phyloP scores from a whole-genome alignment of 805 yeast species.

The Ogataea saltuana region DNA sequence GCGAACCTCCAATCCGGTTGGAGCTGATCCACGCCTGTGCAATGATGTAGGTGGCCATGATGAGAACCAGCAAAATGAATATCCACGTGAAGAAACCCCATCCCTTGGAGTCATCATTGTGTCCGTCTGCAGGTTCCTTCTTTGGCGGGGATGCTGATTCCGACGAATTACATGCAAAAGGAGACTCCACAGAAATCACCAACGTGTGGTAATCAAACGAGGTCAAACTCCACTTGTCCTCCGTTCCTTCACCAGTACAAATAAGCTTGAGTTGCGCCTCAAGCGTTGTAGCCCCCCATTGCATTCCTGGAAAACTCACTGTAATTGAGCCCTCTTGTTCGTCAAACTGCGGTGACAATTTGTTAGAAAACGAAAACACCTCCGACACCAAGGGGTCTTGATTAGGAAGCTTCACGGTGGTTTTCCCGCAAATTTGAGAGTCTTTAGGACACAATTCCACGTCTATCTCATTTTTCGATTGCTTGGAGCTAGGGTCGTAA shows the following conservation, averaged over 20 bases:
- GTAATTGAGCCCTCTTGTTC: conserved; percentile 34
- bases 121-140: conserved; percentile 28
- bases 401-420: conserved; percentile 53
- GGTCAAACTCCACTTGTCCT: conserved; percentile 32
- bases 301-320: conserved; percentile 49
- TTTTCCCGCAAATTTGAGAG: conserved; percentile 78
- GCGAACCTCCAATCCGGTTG: conserved; percentile 65
- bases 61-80: conserved; percentile 70
- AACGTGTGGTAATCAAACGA: conserved; percentile 42
- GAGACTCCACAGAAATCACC: conserved; percentile 34
- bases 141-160: conserved; percentile 32
- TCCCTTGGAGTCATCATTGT: conserved; percentile 48
- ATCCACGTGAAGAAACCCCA: conserved; percentile 87
- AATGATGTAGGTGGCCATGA: conserved; percentile 68
- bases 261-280: conserved; percentile 48
- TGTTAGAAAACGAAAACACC: conserved; percentile 56
- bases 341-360: conserved; percentile 38
- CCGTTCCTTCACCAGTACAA: conserved; percentile 42
- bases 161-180: conserved; percentile 40
- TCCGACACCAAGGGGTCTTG: conserved; percentile 53
- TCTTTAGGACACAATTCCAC: conserved; percentile 62
- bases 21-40: conserved; percentile 72
- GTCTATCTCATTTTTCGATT: conserved; percentile 33
- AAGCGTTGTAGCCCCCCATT: conserved; percentile 68
- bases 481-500: conserved; percentile 53